Evolutionary conservation across 352 stramenopile species (phyloP), one percentile per base, ranked within the genome.

Genomic region (Phytophthora pluvialis): DNA sequence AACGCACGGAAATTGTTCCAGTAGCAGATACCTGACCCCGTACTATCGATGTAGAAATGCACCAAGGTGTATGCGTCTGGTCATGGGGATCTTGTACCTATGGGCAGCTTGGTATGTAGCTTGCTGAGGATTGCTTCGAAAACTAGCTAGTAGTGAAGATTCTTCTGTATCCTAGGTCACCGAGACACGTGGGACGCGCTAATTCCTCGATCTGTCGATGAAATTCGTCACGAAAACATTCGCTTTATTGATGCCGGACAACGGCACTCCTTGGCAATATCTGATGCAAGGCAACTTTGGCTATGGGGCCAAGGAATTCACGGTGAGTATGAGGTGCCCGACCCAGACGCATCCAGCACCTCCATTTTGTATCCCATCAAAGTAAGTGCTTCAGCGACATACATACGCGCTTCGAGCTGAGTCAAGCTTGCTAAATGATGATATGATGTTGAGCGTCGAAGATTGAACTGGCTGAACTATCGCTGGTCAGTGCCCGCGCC

Each of bases 251-350:
- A 90, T 50, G 84, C 80, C 8, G 86, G 84, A 0, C 73, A 90
- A 46, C 70, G 73, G 3, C 86, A 94, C 43, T 94, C 86, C 3
- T 26, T 93, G 25, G 86, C 86, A 11, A 77, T 94, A 38, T 91
- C 86, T 3, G 80, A 88, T 2, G 64, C 42, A 7, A 73, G 68
- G 33, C 55, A 86, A 13, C 60, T 94, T n/a, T 94, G 86, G 84
- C 26, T 87, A 7, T 94, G 86, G 86, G 86, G 86, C 0, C 74
- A 91, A 56, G 84, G 86, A 0, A 68, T 92, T 28, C 83, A 91
- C 43, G 83, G 80, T 29, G 65, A 75, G 11, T 72, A 84, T 26
- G 71, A 89, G 2, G 51, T 81, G 0, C 35, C 71, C 8, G 61
- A 79, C 6, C 66, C 72, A 11, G 73, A 93, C 25, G 40, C 70